phyloP scores from a whole-genome alignment of 2,329 filamentous ascomycete species.

The Shiraia sp. region DNA sequence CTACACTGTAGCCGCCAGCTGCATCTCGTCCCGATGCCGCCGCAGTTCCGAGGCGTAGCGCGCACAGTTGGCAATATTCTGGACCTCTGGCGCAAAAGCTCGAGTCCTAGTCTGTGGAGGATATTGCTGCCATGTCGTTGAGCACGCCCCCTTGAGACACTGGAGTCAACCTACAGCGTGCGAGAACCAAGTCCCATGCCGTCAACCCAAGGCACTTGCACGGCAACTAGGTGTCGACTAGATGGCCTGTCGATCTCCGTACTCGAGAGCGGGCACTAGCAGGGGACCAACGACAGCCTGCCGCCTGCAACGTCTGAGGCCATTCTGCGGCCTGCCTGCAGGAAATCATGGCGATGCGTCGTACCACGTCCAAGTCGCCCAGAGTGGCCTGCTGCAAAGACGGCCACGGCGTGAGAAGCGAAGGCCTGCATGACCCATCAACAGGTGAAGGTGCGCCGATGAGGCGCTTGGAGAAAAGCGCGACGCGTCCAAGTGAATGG shows the following conservation, averaged over 20 bases:
- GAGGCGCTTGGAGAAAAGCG: slow-evolving; percentile 33
- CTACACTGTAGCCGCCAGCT: slow-evolving; percentile 42
- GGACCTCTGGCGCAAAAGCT: slow-evolving; percentile 14
- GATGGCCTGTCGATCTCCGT: slow-evolving; percentile 17
- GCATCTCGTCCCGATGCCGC: slow-evolving; percentile 24
- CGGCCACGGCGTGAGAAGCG: slow-evolving; percentile 22
- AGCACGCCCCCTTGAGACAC: slow-evolving; percentile 16
- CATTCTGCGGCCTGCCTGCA: slow-evolving; percentile 11
- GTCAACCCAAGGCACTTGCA: slow-evolving; percentile 28
- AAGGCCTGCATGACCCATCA: slow-evolving; percentile 28
- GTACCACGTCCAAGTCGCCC: slow-evolving; percentile 15
- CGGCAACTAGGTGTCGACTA: slow-evolving; percentile 27
- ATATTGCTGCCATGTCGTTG: slow-evolving; percentile 14
- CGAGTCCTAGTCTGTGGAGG: slow-evolving; percentile 8
- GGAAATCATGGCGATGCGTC: slow-evolving; percentile 20
- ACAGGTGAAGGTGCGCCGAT: slow-evolving; percentile 35
- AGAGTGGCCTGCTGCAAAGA: slow-evolving; percentile 15
- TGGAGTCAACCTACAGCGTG: slow-evolving; percentile 10
- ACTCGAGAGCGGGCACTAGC: slow-evolving; percentile 10
- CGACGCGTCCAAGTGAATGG: slow-evolving; percentile 16
- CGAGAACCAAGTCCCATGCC: slow-evolving; percentile 22
- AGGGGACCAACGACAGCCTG: slow-evolving; percentile 27
- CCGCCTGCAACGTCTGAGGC: slow-evolving; percentile 18
- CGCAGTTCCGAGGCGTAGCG: slow-evolving; percentile 29
- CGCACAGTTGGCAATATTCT: slow-evolving; percentile 25